phyloP scores from a whole-genome alignment of 345 rosid genomes.

The Geranium rotundifolium region DNA sequence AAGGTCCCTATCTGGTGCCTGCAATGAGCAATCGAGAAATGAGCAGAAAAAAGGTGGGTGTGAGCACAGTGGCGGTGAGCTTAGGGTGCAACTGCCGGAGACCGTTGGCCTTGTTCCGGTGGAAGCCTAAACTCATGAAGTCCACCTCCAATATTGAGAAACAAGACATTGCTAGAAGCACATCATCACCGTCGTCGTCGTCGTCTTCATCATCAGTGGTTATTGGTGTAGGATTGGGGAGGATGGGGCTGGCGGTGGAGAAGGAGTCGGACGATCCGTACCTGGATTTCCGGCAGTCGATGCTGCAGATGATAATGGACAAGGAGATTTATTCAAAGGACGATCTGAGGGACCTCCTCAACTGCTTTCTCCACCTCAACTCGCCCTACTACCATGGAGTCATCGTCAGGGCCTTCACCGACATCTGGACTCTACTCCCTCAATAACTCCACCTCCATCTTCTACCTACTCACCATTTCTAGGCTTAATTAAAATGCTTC shows the following conservation, averaged over 20 bases:
- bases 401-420: slow-evolving; percentile 79
- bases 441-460: too few species aligned
- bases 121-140: too few species aligned
- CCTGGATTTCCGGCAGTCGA: slow-evolving; percentile 75
- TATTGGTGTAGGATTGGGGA: slow-evolving; percentile 50
- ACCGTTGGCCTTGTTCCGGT: too few species aligned
- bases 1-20: too few species aligned
- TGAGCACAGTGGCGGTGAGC: too few species aligned
- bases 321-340: slow-evolving; percentile 76
- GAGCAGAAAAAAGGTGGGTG: too few species aligned
- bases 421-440: slow-evolving; percentile 47
- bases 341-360: slow-evolving; percentile 65
- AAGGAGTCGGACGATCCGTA: slow-evolving; percentile 93
- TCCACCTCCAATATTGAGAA: too few species aligned
- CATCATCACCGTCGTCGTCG: slow-evolving; percentile 18
- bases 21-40: too few species aligned
- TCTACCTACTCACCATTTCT: too few species aligned
- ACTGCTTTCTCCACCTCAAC: slow-evolving; percentile 78
- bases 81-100: too few species aligned
- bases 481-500: too few species aligned
- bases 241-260: slow-evolving; percentile 74
- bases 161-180: slow-evolving; percentile 9
- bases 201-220: slow-evolving; percentile 26
- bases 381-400: slow-evolving; percentile 68
- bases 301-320: slow-evolving; percentile 93